Evolutionary conservation across 1,139 yeast genomes (phyloP).

Genomic region (Suhomyces chickasaworum): DNA sequence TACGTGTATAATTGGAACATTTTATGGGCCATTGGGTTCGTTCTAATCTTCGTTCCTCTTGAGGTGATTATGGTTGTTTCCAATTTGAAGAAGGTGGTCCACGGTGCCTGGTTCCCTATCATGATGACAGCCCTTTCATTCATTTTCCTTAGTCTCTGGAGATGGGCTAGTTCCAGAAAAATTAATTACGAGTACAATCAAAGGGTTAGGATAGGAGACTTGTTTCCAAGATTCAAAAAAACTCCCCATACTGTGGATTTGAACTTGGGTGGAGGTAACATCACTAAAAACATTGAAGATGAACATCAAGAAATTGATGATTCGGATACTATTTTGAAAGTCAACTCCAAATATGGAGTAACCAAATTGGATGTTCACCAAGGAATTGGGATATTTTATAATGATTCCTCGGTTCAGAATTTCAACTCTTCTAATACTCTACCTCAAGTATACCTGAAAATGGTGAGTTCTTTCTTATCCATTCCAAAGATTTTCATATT

Average conservation of each 20-base stretch:
- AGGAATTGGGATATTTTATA: constrained; percentile 47
- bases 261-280: constrained; percentile 19
- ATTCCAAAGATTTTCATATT: constrained; percentile 47
- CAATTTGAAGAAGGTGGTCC: constrained; percentile 51
- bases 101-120: constrained; percentile 64
- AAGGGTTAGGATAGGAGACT: constrained; percentile 31
- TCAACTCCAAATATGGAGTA: constrained; percentile 27
- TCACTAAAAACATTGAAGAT: too few relatives aligned
- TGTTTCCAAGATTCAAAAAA: constrained; percentile 28
- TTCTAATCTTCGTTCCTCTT: constrained; percentile 46
- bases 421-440: constrained; percentile 43
- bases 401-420: constrained; percentile 32
- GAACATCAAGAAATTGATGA: constrained; percentile 2
- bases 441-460: constrained; percentile 40
- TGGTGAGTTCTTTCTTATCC: constrained; percentile 40
- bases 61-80: constrained; percentile 50
- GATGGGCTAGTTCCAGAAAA: constrained; percentile 48
- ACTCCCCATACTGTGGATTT: constrained; percentile 26
- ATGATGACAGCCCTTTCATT: constrained; percentile 39
- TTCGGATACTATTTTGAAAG: constrained; percentile 12
- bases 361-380: constrained; percentile 27
- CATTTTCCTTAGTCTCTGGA: constrained; percentile 44
- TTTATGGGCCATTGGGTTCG: constrained; percentile 35
- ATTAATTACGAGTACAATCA: constrained; percentile 38
- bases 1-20: constrained; percentile 46